Base-by-base conservation (phyloP, 257 asterid species). In the Nemophila menziesii region DNA sequence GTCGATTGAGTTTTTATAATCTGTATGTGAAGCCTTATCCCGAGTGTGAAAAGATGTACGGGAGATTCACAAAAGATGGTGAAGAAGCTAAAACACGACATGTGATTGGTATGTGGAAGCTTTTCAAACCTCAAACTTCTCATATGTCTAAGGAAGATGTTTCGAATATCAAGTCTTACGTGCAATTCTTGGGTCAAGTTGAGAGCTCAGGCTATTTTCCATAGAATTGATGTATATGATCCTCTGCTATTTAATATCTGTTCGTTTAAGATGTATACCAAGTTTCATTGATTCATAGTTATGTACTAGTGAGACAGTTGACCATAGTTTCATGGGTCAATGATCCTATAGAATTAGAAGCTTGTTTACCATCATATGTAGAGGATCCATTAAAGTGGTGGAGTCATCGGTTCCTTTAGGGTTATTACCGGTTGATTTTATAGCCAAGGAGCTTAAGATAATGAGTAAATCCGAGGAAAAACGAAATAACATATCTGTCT, bases 1-100 rank as follows among this genome's bases (percentile, higher is more conserved):
- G 93, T 57, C 62, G 95, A 61, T 48, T 78, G 74, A 75, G 65
- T 60, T 89, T 89, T 66, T 89, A 84, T 55, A 89, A 89, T 56
- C 50, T 76, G 62, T 89, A 78, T 48, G 93, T 80, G 39, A 84
- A 84, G 76, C 95, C 95, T 13, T 89, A 89, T 61, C 95, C 95
- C 5, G 90, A 84, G 58, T 78, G 93, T 52, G 93, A 89, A 44
- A 41, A 67, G 68, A 66, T 80, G 11, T 84, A 89, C 33, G 95
- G 95, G 23, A 80, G 82, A 61, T 67, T 71, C 52, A 60, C 61
- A 22, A 50, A 53, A 39, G 64, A 44, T 33, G 52, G 33, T 43
- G 52, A 52, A 27, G n/a, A n/a, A n/a, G 63, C 34, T 53, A 70
- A 43, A 43, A 69, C 26, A 18, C 67, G 61, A 16, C 93, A 75